Evolutionary conservation across 371 early-diverging fungal genomes (phyloP), one percentile per base, ranked within the genome.

Genomic region (Mucor ambiguus): DNA sequence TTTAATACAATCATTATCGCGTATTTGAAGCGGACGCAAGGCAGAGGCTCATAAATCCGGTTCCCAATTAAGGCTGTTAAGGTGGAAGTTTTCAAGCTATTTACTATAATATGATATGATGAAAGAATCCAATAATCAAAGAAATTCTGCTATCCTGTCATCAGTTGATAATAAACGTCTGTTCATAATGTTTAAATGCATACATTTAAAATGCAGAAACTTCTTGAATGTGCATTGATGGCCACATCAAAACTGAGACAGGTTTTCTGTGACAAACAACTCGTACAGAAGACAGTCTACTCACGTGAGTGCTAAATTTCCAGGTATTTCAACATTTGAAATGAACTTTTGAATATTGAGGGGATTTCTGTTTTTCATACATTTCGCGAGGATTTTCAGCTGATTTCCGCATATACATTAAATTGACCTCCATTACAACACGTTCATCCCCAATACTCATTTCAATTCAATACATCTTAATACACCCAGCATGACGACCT

Each of bases 401-500:
- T 33, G 37, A 22, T 58, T 32, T 32, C 24, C 32, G 26, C 58
- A 58, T 26, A 35, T 16, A 35, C 37, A 58, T 14, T 28, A 35
- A 1, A n/a, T 57, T 32, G 22, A 29, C 32, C 33, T 30, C 32
- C 16, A 6, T 8, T 16, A 1, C 29, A 1, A n/a, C 7, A 33
- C 20, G 2, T 22, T 35, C 9, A 6, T n/a, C 16, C 4, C 33
- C 32, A 12, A 29, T 6, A 18, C 57, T n/a, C 3, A 32, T 33
- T 33, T 29, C 14, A 57, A 29, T 33, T 4, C n/a, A 57, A 7
- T 9, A 1, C 3, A 29, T 20, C 30, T 16, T 20, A 16, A 61
- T 46, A 28, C 26, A 62, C n/a, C 4, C 41, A 41, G 6, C 58
- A 80, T 80, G 80, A 80, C 89, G 16, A 86, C 85, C 55, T 76